Evolutionary conservation across 2,329 filamentous ascomycete species (phyloP), one percentile per base, ranked within the genome.

Genomic region (Pyrenochaeta sp.): DNA sequence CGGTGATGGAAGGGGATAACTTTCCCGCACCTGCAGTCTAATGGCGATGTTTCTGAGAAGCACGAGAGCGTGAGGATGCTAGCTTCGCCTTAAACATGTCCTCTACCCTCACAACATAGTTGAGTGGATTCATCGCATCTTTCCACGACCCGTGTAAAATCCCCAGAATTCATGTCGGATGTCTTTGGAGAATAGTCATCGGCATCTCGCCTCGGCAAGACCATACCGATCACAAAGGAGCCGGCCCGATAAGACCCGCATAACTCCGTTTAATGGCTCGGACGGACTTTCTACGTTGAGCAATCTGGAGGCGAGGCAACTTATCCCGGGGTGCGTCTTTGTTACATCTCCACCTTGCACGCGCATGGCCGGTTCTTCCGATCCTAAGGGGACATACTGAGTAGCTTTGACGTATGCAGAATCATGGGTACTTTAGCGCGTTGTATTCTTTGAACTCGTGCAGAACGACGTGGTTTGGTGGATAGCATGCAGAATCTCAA

Each of bases 321-420:
- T 15, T 5, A 8, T 40, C 12, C 37, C 13, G 13, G 6, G 37
- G 5, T 30, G 28, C 28, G 5, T 7, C 37, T 40, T 22, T 15
- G 19, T 12, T 5, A 45, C 22, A 22, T 45, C 9, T 30, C 9
- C 5, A 30, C 28, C 19, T 30, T 30, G 28, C 28, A 45, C 22
- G 22, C 4, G 19, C 9, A 22, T 24, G 37, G 5, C 19, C 15
- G 22, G 19, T 6, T 15, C 37, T 22, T 15, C 12, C 12, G 3
- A 10, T 36, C 27, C 58, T 51, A 82, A 19, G 19, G 19, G 19
- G 19, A 19, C 19, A 19, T 19, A 19, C 19, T 19, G 19, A 19
- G 19, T 19, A 19, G 19, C 19, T 19, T 19, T 19, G 19, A 19
- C 19, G 19, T 19, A 19, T 19, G 19, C 19, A 19, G 19, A 19